Conservation (phyloP, 2,329 filamentous ascomycete genomes). For the Alternaria consortialis region DNA sequence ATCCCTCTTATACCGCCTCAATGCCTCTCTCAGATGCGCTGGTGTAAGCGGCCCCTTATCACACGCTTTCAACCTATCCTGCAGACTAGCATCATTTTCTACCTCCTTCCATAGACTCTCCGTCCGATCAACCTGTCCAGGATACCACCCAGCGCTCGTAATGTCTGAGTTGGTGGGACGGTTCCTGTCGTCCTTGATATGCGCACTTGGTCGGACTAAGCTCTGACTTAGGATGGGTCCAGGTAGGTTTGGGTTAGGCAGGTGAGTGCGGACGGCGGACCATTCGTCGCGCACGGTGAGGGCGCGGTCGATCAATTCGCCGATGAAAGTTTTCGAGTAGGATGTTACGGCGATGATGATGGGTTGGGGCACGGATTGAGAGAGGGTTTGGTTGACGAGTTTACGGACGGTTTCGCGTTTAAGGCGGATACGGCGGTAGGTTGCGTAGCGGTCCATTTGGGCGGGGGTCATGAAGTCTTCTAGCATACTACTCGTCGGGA, state of each 20-base stretch:
- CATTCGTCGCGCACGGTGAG: conserved; percentile 76
- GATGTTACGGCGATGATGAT: conserved; percentile 79
- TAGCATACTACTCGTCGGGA: conserved; percentile 57
- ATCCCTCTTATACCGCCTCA: conserved; percentile 71
- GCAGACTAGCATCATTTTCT: conserved; percentile 29
- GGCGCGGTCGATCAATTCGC: conserved; percentile 77
- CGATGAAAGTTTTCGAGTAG: conserved; percentile 79
- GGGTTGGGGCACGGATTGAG: conserved; percentile 77
- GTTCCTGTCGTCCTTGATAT: conserved; percentile 39
- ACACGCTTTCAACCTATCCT: conserved; percentile 41
- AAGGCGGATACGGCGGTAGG: conserved; percentile 74
- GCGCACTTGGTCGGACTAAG: conserved; percentile 40
- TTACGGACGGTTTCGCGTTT: conserved; percentile 74
- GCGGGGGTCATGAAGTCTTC: conserved; percentile 71
- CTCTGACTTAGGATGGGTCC: conserved; percentile 36
- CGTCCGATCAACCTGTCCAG: conserved; percentile 32
- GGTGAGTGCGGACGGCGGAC: conserved; percentile 60
- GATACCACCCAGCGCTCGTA: conserved; percentile 34
- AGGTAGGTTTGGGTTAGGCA: conserved; percentile 43
- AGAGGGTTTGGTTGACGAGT: conserved; percentile 82
- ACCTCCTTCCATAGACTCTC: conserved; percentile 43
- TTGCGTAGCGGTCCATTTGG: conserved; percentile 75
- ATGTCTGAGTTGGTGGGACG: conserved; percentile 42
- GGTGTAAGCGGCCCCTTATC: conserved; percentile 70
- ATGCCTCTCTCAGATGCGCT: conserved; percentile 77